Base-by-base conservation (phyloP, 441 rosid species). In the Adansonia madagascariensis region DNA sequence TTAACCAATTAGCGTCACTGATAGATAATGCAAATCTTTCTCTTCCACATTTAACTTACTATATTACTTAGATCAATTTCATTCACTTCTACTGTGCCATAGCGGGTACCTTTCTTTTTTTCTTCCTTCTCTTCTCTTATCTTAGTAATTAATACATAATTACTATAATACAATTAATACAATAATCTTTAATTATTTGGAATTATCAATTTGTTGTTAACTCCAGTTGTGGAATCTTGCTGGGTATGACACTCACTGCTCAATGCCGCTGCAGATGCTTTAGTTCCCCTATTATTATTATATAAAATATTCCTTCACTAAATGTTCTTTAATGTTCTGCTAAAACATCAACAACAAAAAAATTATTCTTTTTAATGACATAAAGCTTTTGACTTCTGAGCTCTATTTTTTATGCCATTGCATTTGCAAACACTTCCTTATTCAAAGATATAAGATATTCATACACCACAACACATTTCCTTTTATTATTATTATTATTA, bases 21-120 rank as follows among this genome's bases (percentile, higher is more conserved):
- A n/a, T n/a, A n/a, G 24, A 55, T 20, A 83, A 85, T 81, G 84
- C 75, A 82, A 64, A 85, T 79, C 80, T 81, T 4, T 66, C 74
- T 60, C 52, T 82, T 44, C 57, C 7, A 14, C 11, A 22, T 43
- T 3, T 18, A 35, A 4, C 39, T 35, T 35, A 3, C 39, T 35
- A 0, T 9, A 39, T 62, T 69, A n/a, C 12, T 59, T 17, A 4
- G 10, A 10, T 43, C 24, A 65, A 43, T 46, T 35, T 3, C 39
- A 35, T 67, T 46, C 39, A 67, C 39, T 10, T 67, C 56, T 47
- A 67, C 55, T 11, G 53, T 70, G 43, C 73, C 53, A 71, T 75
- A 77, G 81, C 77, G 71, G 77, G 75, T 71, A 10, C 5, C 6
- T 3, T 17, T 17, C 5, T 1, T 22, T 60, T 3, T 22, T 52